These are phyloP conservation scores for Phytophthora idaei DNA, from an alignment of 352 stramenopile species.

Conservation along the genomic window DNA sequence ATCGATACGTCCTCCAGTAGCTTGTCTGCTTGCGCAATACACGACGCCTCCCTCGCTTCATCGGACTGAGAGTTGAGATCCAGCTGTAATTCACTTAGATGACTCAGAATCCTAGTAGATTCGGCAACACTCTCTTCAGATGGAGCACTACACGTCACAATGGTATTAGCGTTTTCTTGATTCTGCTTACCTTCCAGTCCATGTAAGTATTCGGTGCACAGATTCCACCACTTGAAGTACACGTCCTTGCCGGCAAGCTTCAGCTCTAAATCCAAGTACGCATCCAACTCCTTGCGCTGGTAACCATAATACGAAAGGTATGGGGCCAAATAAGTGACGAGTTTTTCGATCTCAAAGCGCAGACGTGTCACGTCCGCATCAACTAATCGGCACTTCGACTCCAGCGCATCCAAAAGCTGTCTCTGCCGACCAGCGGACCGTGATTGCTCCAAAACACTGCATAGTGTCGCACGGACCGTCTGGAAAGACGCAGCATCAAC, in stretches of 20 bases:
- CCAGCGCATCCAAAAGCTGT: conserved; percentile 33
- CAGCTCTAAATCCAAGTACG: conserved; percentile 33
- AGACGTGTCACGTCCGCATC: conserved; percentile 42
- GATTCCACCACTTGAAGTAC: conserved; percentile 52
- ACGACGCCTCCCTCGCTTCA: conserved; percentile 3
- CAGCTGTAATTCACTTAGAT: conserved; percentile 13
- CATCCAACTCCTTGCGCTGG: conserved; percentile 44
- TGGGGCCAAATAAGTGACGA: conserved; percentile 39
- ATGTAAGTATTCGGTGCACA: conserved; percentile 35
- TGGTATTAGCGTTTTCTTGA: conserved; percentile 3
- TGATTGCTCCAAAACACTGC: conserved; percentile 16
- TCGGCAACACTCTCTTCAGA: conserved; percentile 29
- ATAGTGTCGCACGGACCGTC: conserved; percentile 17
- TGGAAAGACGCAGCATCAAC: conserved; percentile 37
- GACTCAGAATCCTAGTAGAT: conserved; percentile 22
- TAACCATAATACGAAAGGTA: conserved; percentile 48
- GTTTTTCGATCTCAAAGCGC: conserved; percentile 31
- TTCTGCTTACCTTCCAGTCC: conserved; percentile 1
- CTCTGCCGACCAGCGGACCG: conserved; percentile 15
- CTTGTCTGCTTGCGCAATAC: conserved; percentile 19
- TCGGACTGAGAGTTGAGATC: background rate
- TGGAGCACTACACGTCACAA: conserved; percentile 4
- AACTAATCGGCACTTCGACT: conserved; percentile 35
- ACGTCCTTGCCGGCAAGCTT: conserved; percentile 41
- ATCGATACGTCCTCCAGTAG: conserved; percentile 26